Conservation (phyloP, 306 rosid species). For the Morella rubra region DNA sequence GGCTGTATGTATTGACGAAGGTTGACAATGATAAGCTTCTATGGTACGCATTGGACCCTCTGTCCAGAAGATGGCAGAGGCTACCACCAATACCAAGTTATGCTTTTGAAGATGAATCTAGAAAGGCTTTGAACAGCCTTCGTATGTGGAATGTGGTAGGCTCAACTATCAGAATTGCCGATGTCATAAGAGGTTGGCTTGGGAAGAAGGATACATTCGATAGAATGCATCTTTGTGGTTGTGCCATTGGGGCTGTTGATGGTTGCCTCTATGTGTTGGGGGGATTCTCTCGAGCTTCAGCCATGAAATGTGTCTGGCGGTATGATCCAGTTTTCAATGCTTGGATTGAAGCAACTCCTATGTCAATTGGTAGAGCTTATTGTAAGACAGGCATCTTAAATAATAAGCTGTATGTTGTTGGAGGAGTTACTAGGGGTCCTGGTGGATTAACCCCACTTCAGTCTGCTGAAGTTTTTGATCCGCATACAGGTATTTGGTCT, state of each 20-base stretch:
- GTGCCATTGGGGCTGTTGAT: constrained; percentile 43
- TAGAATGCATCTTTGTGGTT: constrained; percentile 43
- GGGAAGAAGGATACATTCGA: constrained; percentile 39
- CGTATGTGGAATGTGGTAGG: constrained; percentile 38
- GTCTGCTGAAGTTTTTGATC: constrained; percentile 49
- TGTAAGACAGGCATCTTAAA: constrained; percentile 44
- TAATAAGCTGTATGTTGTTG: constrained; percentile 46
- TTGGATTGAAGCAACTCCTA: constrained; percentile 42
- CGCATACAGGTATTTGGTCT: constrained; percentile 37
- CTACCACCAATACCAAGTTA: constrained; percentile 41
- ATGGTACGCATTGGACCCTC: constrained; percentile 46
- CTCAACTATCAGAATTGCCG: constrained; percentile 33
- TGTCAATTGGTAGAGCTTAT: constrained; percentile 47
- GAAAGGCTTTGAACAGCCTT: constrained; percentile 31
- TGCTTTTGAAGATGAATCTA: constrained; percentile 34
- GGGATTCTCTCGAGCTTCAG: constrained; percentile 47
- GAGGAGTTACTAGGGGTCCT: constrained; percentile 43
- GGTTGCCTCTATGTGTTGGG: constrained; percentile 48
- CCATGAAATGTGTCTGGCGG: constrained; percentile 44
- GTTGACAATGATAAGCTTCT: constrained; percentile 37
- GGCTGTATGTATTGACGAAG: constrained; percentile 44
- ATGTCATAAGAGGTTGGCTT: constrained; percentile 37
- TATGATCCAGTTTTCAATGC: constrained; percentile 41
- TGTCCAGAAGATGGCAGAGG: constrained; percentile 40
- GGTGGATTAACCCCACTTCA: constrained; percentile 47